Evolutionary conservation across 2,329 filamentous ascomycete genomes (phyloP).

Genomic region (Neonectria punicea): DNA sequence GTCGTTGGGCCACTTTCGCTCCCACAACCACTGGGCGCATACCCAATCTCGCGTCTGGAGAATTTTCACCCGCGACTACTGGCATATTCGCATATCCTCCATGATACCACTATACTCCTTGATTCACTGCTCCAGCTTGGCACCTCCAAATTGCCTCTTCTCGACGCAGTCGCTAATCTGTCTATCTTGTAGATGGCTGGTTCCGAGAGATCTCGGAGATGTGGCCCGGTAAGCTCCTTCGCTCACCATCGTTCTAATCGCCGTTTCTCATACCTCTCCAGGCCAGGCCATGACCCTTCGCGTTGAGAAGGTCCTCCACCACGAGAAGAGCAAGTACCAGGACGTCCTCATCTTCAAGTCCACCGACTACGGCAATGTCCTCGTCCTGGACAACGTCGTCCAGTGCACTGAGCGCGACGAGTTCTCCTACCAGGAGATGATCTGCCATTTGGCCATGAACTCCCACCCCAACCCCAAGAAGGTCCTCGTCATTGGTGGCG

Average conservation of each 20-base stretch:
- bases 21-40: neutral
- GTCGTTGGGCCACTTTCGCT: neutral
- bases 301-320: conserved; percentile 97
- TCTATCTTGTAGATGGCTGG: conserved; percentile 84
- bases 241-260: neutral
- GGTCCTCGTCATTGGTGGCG: conserved; percentile 97
- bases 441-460: conserved; percentile 98
- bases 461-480: conserved; percentile 98
- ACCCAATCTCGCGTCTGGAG: neutral
- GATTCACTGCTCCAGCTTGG: neutral
- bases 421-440: conserved; percentile 99
- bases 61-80: conserved; percentile 6
- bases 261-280: conserved; percentile 37
- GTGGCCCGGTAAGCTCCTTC: conserved; percentile 77
- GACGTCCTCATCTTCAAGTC: conserved; percentile 99
- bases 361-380: conserved; percentile 93
- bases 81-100: neutral
- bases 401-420: conserved; percentile 99
- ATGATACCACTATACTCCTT: conserved; percentile 10
- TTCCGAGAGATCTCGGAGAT: conserved; percentile 99
- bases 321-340: conserved; percentile 99
- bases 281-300: conserved; percentile 98
- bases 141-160: neutral
- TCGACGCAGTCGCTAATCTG: conserved; percentile 24
- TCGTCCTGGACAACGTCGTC: conserved; percentile 98